Conservation (phyloP, 257 asterid species). For the Solanum ossicruentum region DNA sequence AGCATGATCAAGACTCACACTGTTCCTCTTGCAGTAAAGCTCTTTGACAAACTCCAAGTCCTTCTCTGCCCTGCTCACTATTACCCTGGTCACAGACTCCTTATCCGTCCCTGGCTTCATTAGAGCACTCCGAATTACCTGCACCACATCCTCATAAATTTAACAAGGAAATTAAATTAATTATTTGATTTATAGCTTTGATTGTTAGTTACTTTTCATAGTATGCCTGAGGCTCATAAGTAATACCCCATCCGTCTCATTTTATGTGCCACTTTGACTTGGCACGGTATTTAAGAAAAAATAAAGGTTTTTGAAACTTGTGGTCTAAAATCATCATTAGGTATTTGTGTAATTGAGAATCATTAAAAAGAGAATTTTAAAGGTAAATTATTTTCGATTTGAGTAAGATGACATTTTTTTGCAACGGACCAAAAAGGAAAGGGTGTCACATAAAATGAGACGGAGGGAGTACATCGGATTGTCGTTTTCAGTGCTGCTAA, state of each 20-base stretch:
- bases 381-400: no score
- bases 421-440: no score
- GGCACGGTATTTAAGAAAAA: no score
- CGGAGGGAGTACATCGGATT: constrained; percentile 54
- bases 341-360: no score
- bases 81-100: constrained; percentile 43
- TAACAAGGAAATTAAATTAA: background rate
- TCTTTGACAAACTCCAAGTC: constrained; percentile 50
- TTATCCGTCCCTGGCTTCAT: constrained; percentile 44
- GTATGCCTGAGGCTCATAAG: constrained; percentile 42
- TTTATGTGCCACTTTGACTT: no score
- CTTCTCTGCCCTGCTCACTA: constrained; percentile 63
- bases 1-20: constrained; percentile 40
- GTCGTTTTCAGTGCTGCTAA: constrained; percentile 29
- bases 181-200: background rate
- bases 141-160: background rate
- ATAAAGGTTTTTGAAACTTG: no score
- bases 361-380: no score
- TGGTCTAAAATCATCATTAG: no score
- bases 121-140: constrained; percentile 50
- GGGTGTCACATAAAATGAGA: no score
- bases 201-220: constrained; percentile 42
- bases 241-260: no score
- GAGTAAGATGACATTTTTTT: no score
- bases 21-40: constrained; percentile 48